These are phyloP conservation scores for Fragaria nilgerrensis DNA, from an alignment of 306 rosid species.

Conservation along the genomic window DNA sequence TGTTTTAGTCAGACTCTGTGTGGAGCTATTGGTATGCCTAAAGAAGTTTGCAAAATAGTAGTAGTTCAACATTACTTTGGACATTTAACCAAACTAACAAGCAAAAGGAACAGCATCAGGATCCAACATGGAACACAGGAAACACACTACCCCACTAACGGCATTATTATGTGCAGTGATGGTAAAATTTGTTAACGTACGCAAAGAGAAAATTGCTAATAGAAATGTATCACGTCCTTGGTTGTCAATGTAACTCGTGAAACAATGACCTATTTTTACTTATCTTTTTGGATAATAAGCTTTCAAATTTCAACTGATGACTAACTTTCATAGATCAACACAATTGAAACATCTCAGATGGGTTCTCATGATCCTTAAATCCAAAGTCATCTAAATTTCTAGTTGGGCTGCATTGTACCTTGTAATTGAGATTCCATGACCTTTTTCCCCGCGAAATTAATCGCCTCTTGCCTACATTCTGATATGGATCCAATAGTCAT, in stretches of 20 bases:
- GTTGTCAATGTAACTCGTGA: background rate
- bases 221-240: background rate
- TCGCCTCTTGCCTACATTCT: constrained; percentile 34
- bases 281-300: background rate
- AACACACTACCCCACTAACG: background rate
- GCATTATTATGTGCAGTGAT: background rate
- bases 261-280: background rate
- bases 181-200: background rate
- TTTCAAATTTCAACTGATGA: background rate
- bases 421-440: constrained; percentile 28
- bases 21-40: background rate
- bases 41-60: background rate
- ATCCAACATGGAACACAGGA: background rate
- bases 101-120: background rate
- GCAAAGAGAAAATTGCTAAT: background rate
- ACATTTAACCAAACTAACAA: background rate
- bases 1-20: background rate
- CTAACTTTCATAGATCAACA: background rate
- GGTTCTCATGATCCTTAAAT: constrained; percentile 7
- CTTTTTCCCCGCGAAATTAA: constrained; percentile 23
- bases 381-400: constrained; percentile 14
- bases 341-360: constrained; percentile 13
- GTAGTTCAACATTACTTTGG: background rate
- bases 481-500: constrained; percentile 32
- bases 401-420: constrained; percentile 30